Evolutionary conservation across 768 basidiomycete species (phyloP).

Genomic region (Amanita rubescens): DNA sequence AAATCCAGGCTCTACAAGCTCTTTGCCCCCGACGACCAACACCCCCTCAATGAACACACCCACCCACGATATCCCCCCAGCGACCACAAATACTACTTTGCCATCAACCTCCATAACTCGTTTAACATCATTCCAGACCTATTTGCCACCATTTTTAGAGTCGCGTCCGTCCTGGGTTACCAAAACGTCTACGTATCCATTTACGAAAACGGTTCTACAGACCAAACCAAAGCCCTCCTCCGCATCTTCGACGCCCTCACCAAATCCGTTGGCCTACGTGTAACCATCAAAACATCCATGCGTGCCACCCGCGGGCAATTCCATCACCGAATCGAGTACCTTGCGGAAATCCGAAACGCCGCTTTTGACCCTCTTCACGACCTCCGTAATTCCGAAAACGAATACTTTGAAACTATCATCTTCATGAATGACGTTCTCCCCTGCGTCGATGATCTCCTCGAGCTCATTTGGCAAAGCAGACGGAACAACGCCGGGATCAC

Average conservation of each 20-base stretch:
- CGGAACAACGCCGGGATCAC: constrained; percentile 96
- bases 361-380: constrained; percentile 96
- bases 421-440: constrained; percentile 99
- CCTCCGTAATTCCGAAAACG: constrained; percentile 82
- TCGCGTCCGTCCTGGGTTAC: constrained; percentile 87
- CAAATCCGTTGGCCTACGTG: constrained; percentile 80
- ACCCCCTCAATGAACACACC: constrained; percentile 27
- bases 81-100: constrained; percentile 98
- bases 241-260: constrained; percentile 93
- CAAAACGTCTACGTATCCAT: constrained; percentile 98
- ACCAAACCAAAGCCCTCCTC: constrained; percentile 96
- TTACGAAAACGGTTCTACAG: constrained; percentile 98
- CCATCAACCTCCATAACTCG: constrained; percentile 99
- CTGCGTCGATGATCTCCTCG: constrained; percentile 94
- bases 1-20: constrained; percentile 56
- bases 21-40: constrained; percentile 36
- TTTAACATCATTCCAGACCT: constrained; percentile 98
- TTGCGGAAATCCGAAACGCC: constrained; percentile 99
- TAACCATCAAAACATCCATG: constrained; percentile 89
- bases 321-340: constrained; percentile 99
- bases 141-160: constrained; percentile 92
- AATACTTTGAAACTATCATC: constrained; percentile 92
- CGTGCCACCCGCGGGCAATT: constrained; percentile 93
- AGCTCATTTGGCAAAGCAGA: constrained; percentile 94
- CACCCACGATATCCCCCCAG: constrained; percentile 34